A percentile compares a stretch with the other conserved stretches of the same genome.
These are phyloP conservation scores for Lodderomyces margitis DNA, from an alignment of 1,139 yeast genomes.

Conservation along the genomic window DNA sequence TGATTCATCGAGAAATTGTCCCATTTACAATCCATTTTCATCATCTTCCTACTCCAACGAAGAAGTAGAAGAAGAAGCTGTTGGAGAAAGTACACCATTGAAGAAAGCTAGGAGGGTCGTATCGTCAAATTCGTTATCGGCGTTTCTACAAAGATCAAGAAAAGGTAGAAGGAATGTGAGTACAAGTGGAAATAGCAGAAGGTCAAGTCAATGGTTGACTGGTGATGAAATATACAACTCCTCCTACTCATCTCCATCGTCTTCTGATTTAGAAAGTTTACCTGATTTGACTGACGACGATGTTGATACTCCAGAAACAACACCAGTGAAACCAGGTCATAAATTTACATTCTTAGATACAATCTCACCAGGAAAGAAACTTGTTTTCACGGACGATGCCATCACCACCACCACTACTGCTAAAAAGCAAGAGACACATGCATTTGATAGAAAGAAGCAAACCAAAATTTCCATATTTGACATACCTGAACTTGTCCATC, in stretches of 20 bases:
- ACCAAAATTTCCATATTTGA: conserved; percentile 51
- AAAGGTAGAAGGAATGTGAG: conserved; percentile 5
- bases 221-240: conserved; percentile 3
- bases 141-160: conserved; percentile 10
- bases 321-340: conserved; percentile 21
- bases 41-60: conserved; percentile 8
- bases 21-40: conserved; percentile 21
- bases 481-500: conserved; percentile 72
- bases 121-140: conserved; percentile 14
- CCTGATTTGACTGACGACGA: conserved; percentile 36
- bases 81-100: conserved; percentile 6
- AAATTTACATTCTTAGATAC: conserved; percentile 11
- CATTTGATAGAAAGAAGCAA: not conserved
- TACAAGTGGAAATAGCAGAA: not conserved
- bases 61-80: not conserved
- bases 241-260: conserved; percentile 13
- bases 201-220: not conserved
- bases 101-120: conserved; percentile 18
- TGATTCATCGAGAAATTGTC: conserved; percentile 19
- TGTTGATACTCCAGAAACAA: conserved; percentile 32
- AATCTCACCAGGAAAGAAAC: not conserved
- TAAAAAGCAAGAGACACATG: not conserved
- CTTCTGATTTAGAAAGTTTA: conserved; percentile 36
- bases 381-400: not conserved
- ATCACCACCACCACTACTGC: conserved; percentile 7